Conservation (phyloP, 768 basidiomycete species). For the Tricholoma sp. region DNA sequence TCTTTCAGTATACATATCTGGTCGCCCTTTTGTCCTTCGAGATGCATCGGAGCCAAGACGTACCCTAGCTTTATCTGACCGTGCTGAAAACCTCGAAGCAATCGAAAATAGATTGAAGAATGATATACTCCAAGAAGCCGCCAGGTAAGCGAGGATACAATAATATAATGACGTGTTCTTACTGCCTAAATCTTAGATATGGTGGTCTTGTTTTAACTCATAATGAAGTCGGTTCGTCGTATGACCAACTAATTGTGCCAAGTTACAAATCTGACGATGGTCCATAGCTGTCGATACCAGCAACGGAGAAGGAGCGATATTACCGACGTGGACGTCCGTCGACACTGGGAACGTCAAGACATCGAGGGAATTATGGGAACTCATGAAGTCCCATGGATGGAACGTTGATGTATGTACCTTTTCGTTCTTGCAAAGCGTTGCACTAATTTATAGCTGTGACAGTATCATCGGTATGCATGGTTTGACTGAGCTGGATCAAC, state of each 20-base stretch:
- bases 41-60: constrained; percentile 81
- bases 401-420: constrained; percentile 68
- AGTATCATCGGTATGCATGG: constrained; percentile 68
- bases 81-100: constrained; percentile 92
- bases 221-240: constrained; percentile 72
- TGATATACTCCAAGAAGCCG: constrained; percentile 85
- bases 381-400: constrained; percentile 80
- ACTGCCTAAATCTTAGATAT: constrained; percentile 41
- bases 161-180: background rate
- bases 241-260: background rate
- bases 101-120: constrained; percentile 86
- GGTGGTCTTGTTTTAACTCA: constrained; percentile 92
- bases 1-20: constrained; percentile 74
- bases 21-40: constrained; percentile 87
- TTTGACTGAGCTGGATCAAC: background rate
- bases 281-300: constrained; percentile 50
- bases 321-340: constrained; percentile 93
- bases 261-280: background rate
- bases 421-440: background rate
- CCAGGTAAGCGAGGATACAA: constrained; percentile 37
- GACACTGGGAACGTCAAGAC: constrained; percentile 83
- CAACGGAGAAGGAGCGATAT: constrained; percentile 61
- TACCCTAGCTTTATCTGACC: constrained; percentile 77
- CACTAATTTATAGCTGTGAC: constrained; percentile 10
- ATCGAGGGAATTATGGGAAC: constrained; percentile 79